Conservation (phyloP, 257 asterid genomes). For the Capsicum rhomboideum region DNA sequence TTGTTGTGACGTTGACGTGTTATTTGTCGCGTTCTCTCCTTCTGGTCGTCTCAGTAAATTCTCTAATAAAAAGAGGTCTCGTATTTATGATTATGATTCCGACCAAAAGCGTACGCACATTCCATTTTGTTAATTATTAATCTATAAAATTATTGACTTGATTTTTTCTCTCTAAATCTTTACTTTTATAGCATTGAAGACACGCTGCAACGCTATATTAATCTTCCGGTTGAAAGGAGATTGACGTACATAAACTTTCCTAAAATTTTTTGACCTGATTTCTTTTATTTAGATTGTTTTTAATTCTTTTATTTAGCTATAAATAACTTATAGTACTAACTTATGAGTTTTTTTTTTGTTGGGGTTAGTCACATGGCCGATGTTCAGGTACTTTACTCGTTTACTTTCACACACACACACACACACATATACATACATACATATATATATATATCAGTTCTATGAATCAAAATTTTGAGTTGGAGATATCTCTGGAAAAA, state of each 20-base stretch:
- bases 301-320: neutral
- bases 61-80: constrained; percentile 24
- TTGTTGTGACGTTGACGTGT: constrained; percentile 42
- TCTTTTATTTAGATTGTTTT: neutral
- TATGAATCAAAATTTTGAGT: too few species aligned
- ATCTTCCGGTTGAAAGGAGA: constrained; percentile 36
- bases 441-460: too few species aligned
- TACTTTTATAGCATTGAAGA: constrained; percentile 37
- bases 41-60: constrained; percentile 49
- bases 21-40: constrained; percentile 47
- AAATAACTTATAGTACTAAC: neutral
- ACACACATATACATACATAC: too few species aligned
- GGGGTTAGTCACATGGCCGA: constrained; percentile 31
- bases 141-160: neutral
- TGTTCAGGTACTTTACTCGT: constrained; percentile 33
- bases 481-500: too few species aligned
- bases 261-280: neutral
- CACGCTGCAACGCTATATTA: constrained; percentile 29
- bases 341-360: neutral
- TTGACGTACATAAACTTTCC: constrained; percentile 15
- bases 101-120: neutral
- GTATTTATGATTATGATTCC: neutral
- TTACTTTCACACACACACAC: neutral
- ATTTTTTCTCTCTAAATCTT: neutral
- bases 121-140: neutral